These are phyloP conservation scores for Xylaria polymorpha DNA, from an alignment of 2,329 filamentous ascomycete species.

Conservation along the genomic window DNA sequence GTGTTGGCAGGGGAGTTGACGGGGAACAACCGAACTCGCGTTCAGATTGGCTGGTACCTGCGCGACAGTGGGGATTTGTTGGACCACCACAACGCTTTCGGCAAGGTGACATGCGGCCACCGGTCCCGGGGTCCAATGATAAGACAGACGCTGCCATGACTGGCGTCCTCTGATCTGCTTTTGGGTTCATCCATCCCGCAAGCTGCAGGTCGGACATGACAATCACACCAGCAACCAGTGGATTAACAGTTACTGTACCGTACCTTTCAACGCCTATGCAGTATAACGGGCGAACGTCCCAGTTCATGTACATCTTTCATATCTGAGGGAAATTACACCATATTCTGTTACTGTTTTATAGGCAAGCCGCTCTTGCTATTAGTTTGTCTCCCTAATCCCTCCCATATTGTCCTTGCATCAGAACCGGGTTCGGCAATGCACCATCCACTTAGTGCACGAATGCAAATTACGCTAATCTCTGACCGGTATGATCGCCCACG, in stretches of 20 bases:
- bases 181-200: conserved; percentile 31
- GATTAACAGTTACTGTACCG: background rate
- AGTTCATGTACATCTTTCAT: background rate
- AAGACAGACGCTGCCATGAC: conserved; percentile 16
- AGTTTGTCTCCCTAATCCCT: background rate
- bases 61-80: conserved; percentile 19
- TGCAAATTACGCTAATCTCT: conserved; percentile 21
- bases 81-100: conserved; percentile 36
- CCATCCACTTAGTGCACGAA: background rate
- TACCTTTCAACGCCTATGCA: conserved; percentile 1
- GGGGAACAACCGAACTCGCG: conserved; percentile 43
- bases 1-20: conserved; percentile 37
- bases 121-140: conserved; percentile 34
- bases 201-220: conserved; percentile 32
- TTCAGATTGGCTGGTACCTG: conserved; percentile 42
- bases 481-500: conserved; percentile 3
- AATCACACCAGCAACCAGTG: conserved; percentile 32
- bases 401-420: background rate
- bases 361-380: background rate
- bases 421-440: conserved; percentile 25
- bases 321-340: conserved; percentile 10
- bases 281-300: background rate
- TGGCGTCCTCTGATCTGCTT: conserved; percentile 30
- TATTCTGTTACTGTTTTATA: background rate
- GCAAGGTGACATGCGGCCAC: conserved; percentile 35